phyloP scores from a whole-genome alignment of 768 basidiomycete species.

The Rhizopogon salebrosus region DNA sequence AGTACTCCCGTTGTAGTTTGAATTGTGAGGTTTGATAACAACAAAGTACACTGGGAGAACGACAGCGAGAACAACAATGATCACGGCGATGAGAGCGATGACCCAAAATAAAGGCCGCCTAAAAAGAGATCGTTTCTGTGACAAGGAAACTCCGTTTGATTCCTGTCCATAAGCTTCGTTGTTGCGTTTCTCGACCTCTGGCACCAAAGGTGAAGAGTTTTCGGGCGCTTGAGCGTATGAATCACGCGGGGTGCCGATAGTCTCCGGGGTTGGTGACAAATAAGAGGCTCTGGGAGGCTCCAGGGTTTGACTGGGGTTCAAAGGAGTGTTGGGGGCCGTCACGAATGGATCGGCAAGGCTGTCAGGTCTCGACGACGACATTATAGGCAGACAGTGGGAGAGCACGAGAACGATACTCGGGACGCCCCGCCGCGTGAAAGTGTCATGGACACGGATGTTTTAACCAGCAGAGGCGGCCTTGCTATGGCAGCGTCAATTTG shows the following conservation, averaged over 20 bases:
- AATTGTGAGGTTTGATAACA: conserved; percentile 19
- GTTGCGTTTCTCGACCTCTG: conserved; percentile 12
- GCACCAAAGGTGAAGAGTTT: conserved; percentile 21
- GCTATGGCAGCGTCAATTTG: no score
- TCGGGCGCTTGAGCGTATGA: conserved; percentile 16
- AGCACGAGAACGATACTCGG: not conserved
- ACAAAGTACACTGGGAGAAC: conserved; percentile 37
- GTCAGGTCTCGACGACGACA: conserved; percentile 15
- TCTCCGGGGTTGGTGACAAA: conserved; percentile 17
- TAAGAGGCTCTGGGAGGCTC: conserved; percentile 22
- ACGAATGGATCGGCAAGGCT: conserved; percentile 12
- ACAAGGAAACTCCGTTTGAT: not conserved
- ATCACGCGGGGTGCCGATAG: conserved; percentile 14
- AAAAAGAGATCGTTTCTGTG: conserved; percentile 15
- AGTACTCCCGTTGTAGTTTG: not conserved
- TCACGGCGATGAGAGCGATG: conserved; percentile 23
- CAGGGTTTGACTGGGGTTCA: not conserved
- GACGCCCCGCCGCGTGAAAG: not conserved
- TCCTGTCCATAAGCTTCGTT: conserved; percentile 5
- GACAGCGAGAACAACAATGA: conserved; percentile 28
- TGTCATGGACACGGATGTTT: no score
- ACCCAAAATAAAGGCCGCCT: conserved; percentile 23
- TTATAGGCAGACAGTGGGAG: not conserved
- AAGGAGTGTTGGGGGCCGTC: conserved; percentile 9
- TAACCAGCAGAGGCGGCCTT: no score